Percentiles rank a stretch among this genome's conserved stretches.
These are phyloP conservation scores for Capsicum rhomboideum DNA, from an alignment of 257 asterid species.

Conservation along the genomic window DNA sequence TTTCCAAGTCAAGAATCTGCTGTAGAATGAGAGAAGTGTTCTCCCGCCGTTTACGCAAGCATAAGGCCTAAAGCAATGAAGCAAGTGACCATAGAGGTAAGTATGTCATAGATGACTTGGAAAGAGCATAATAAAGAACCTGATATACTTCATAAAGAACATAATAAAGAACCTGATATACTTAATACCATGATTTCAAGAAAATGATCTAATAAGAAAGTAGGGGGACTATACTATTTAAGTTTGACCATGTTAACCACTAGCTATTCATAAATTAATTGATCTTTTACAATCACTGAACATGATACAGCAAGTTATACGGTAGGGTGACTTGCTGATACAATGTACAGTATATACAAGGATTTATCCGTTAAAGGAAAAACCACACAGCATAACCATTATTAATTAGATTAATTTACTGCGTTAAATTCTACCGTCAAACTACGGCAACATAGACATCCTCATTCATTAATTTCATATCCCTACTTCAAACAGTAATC, in stretches of 20 bases:
- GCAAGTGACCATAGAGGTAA: neutral
- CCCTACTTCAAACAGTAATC: neutral
- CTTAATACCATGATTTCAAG: neutral
- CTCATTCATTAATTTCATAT: neutral
- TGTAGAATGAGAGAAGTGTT: conserved; percentile 34
- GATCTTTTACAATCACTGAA: neutral
- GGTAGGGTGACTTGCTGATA: neutral
- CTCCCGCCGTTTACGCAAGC: conserved; percentile 6
- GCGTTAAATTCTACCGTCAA: neutral
- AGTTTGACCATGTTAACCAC: neutral
- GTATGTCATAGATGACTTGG: neutral
- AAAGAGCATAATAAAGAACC: neutral
- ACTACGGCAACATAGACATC: neutral
- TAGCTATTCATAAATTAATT: neutral
- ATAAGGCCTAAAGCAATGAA: neutral
- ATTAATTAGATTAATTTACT: neutral
- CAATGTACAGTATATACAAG: neutral
- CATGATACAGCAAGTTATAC: neutral
- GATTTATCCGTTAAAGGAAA: neutral
- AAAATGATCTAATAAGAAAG: neutral
- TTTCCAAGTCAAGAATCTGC: conserved; percentile 57
- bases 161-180: neutral
- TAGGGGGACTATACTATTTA: neutral
- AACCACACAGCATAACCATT: neutral
- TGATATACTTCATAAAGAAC: neutral